Percentiles rank a stretch among this genome's conserved stretches.
These are phyloP conservation scores for Stagonosporopsis tanaceti DNA, from an alignment of 2,329 filamentous ascomycete species.

Conservation along the genomic window DNA sequence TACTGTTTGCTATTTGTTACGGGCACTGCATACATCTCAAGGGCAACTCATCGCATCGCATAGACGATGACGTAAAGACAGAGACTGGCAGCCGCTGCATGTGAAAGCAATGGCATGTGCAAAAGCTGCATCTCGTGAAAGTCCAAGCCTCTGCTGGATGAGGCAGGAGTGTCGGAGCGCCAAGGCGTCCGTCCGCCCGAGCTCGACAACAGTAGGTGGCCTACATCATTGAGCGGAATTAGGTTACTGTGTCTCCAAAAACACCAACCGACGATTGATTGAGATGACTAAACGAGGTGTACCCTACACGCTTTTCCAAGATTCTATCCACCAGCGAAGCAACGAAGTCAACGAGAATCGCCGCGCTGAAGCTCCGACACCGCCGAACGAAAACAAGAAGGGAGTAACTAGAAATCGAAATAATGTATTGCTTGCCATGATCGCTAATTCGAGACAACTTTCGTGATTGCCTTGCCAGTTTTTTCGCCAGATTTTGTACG, in stretches of 20 bases:
- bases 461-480: slow-evolving; percentile 38
- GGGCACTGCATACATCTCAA: background rate
- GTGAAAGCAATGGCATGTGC: slow-evolving; percentile 9
- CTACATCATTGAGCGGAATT: slow-evolving; percentile 2
- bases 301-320: slow-evolving; percentile 3
- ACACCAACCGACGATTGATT: background rate
- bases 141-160: background rate
- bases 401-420: slow-evolving; percentile 7
- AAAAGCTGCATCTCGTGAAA: background rate
- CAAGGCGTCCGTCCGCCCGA: slow-evolving; percentile 10
- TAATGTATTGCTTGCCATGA: slow-evolving; percentile 23
- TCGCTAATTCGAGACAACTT: slow-evolving; percentile 31
- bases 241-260: background rate
- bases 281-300: background rate
- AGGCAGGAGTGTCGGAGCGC: background rate
- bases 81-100: background rate
- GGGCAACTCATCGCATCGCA: background rate
- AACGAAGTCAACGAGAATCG: background rate
- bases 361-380: background rate
- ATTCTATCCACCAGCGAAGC: background rate
- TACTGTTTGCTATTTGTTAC: no score
- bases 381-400: slow-evolving; percentile 3
- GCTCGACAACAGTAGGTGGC: background rate
- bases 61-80: background rate
- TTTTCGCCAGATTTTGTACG: slow-evolving; percentile 37